A percentile compares a stretch with the other conserved stretches of the same genome.
phyloP scores from a whole-genome alignment of 768 basidiomycete species.

The Lactarius deliciosus region DNA sequence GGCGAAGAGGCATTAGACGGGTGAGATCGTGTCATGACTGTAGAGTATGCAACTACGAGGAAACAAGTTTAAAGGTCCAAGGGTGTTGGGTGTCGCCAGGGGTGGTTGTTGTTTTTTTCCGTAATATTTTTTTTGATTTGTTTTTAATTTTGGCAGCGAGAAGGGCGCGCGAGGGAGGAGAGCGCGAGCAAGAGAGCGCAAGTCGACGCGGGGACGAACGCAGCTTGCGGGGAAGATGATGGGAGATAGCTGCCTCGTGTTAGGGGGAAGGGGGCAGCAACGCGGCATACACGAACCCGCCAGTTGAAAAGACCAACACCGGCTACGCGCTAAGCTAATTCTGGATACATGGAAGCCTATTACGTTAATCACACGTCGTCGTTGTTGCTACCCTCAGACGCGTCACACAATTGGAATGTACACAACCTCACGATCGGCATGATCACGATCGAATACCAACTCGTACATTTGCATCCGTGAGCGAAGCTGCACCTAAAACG shows the following conservation, averaged over 20 bases:
- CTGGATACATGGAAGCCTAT: too few relatives aligned
- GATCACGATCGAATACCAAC: constrained; percentile 18
- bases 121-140: neutral
- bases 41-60: constrained; percentile 6
- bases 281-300: neutral
- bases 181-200: neutral
- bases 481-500: constrained; percentile 14
- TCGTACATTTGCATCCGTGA: neutral
- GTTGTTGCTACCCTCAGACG: too few relatives aligned
- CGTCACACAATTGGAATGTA: too few relatives aligned
- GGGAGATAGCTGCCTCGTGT: constrained; percentile 22
- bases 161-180: constrained; percentile 4
- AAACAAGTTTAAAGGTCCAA: neutral
- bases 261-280: neutral
- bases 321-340: constrained; percentile 5
- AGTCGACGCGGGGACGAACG: neutral
- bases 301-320: neutral
- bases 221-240: neutral
- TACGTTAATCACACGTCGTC: too few relatives aligned
- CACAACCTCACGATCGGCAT: neutral
- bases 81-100: neutral
- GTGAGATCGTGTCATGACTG: constrained; percentile 19
- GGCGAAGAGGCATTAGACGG: constrained; percentile 19
- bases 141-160: constrained; percentile 7
- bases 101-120: neutral